A percentile compares a stretch with the other conserved stretches of the same genome.
phyloP scores from a whole-genome alignment of 1,139 yeast genomes.

The Zygoascus sp. region DNA sequence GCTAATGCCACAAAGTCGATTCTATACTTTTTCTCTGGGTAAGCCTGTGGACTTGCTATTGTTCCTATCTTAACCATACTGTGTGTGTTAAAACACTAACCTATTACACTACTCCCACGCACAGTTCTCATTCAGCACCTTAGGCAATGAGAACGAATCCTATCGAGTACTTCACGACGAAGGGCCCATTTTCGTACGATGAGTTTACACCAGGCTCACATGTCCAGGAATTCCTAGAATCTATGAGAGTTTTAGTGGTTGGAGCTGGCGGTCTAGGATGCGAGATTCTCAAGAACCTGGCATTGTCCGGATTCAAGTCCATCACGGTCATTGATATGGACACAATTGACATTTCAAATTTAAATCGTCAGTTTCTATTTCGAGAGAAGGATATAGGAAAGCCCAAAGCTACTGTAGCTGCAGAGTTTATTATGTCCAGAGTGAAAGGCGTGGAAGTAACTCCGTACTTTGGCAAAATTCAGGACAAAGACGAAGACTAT shows the following conservation, averaged over 20 bases:
- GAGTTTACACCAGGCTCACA: slow-evolving; percentile 36
- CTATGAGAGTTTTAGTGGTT: slow-evolving; percentile 42
- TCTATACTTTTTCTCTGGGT: too few relatives aligned
- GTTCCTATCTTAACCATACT: too few relatives aligned
- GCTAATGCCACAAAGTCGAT: too few relatives aligned
- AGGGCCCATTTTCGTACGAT: slow-evolving; percentile 38
- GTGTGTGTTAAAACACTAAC: too few relatives aligned
- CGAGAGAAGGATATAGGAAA: slow-evolving; percentile 68
- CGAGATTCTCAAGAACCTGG: slow-evolving; percentile 81
- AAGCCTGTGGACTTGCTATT: too few relatives aligned
- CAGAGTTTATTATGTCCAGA: slow-evolving; percentile 50
- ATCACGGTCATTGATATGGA: slow-evolving; percentile 93
- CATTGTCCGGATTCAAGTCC: slow-evolving; percentile 66
- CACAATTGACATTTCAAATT: slow-evolving; percentile 82
- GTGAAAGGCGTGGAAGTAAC: slow-evolving; percentile 48
- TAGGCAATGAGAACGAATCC: slow-evolving; percentile 2
- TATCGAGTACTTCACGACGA: slow-evolving; percentile 1
- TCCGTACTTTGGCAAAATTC: slow-evolving; percentile 63
- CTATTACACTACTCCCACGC: too few relatives aligned
- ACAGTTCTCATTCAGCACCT: too few relatives aligned
- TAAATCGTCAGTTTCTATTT: slow-evolving; percentile 87
- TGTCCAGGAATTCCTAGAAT: slow-evolving; percentile 29
- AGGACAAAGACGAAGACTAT: slow-evolving; percentile 61
- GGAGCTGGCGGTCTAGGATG: slow-evolving; percentile 98
- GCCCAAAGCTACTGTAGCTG: slow-evolving; percentile 79